phyloP scores from a whole-genome alignment of 2,329 filamentous ascomycete species.

The Trichophyton schoenleinii region DNA sequence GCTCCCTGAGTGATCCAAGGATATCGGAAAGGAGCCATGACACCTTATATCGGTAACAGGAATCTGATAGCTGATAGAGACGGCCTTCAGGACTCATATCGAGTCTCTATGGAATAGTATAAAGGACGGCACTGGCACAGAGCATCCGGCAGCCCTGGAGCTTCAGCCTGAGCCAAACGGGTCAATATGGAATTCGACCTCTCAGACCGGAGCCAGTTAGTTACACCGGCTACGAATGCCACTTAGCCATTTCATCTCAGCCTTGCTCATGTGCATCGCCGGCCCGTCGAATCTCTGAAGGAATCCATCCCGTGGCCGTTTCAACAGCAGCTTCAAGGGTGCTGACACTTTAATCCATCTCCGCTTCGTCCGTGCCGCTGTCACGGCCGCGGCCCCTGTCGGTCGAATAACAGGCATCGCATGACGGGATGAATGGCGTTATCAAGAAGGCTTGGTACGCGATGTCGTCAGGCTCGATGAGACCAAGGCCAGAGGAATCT shows the following conservation, averaged over 20 bases:
- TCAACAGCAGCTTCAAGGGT: neutral
- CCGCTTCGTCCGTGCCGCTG: neutral
- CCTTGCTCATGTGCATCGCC: neutral
- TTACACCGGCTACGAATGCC: neutral
- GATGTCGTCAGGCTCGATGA: neutral
- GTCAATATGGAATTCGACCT: neutral
- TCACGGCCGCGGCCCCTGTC: neutral
- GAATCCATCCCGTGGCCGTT: neutral
- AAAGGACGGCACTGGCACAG: no score
- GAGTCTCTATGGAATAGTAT: no score
- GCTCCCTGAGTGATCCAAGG: no score
- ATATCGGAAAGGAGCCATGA: no score
- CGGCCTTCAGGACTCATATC: no score
- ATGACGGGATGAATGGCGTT: neutral
- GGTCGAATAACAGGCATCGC: no score
- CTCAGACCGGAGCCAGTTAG: neutral
- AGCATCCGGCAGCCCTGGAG: no score
- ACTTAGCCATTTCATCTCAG: neutral
- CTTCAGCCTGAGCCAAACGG: no score
- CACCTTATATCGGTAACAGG: no score
- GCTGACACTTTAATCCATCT: neutral
- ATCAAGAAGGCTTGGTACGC: neutral
- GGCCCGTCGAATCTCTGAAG: neutral
- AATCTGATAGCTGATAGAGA: no score
- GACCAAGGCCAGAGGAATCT: neutral